Base-by-base conservation (phyloP, 345 rosid species). In the Nasturtium officinale region DNA sequence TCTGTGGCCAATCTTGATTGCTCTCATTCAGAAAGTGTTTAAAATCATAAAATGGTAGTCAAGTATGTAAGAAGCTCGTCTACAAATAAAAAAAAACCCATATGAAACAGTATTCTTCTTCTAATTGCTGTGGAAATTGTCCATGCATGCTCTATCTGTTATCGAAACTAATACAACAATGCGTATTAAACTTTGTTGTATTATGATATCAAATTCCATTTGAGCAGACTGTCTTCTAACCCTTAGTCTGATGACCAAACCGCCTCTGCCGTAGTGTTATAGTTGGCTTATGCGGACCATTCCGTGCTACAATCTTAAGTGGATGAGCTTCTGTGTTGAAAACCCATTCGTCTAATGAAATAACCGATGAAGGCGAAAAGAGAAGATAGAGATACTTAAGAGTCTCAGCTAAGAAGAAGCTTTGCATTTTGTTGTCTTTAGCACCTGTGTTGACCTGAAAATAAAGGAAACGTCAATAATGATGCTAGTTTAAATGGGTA, bases 301-400 rank as follows among this genome's bases (percentile, higher is more conserved):
- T 71, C n/a, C 89, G 80, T 60, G 77, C 67, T 74, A 90, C 90
- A 0, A 95, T 95, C 78, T 79, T 86, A 25, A 91, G 67, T 30
- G 98, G 97, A 69, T 89, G 99, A 56, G 98, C 99, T 82, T 95
- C 99, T 1, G 99, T 95, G 84, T 95, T 95, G 76, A 95, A 95
- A 45, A 91, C 99, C 99, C 98, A 92, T 48, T 95, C 96, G n/a
- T 95, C 98, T 43, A 92, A 76, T 43, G 99, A 54, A 60, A 95
- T 86, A 48, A 90, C 91, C 0, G 96, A 74, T 25, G 98, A 45
- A 20, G 98, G 98, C 6, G 99, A 90, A 72, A 90, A 95, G 33
- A 95, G 87, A 51, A 95, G 99, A 66, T 95, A 92, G 0, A 92
- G 82, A 77, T 95, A 92, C 70, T 92, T 90, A 2, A 92, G 88